phyloP scores from a whole-genome alignment of 345 rosid genomes.

The Eucalyptus leucophloia region DNA sequence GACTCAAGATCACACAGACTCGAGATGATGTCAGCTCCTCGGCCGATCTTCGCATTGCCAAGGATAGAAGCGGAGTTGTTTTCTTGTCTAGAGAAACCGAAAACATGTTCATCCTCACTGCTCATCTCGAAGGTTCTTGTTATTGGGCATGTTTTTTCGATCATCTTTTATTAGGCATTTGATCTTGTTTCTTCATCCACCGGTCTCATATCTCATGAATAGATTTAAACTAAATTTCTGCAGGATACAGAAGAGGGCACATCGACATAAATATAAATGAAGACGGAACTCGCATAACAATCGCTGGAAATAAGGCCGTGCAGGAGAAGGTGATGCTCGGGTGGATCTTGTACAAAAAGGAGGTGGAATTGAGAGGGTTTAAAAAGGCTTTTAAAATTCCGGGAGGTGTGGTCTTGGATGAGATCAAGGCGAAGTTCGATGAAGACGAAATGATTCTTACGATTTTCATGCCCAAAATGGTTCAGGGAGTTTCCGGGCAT shows the following conservation, averaged over 20 bases:
- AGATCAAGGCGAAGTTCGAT: conserved; percentile 53
- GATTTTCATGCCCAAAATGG: conserved; percentile 53
- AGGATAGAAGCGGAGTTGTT: conserved; percentile 38
- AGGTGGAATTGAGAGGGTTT: conserved; percentile 44
- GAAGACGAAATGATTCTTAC: conserved; percentile 39
- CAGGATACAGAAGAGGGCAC: conserved; percentile 58
- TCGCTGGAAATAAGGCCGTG: conserved; percentile 52
- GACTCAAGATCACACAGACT: conserved; percentile 56
- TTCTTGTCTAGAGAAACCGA: conserved; percentile 69
- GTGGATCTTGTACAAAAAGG: conserved; percentile 48
- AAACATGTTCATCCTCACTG: conserved; percentile 47
- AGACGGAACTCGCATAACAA: conserved; percentile 41
- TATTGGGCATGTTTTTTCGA: background rate
- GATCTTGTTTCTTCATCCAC: background rate
- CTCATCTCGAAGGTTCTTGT: conserved; percentile 54
- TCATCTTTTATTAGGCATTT: background rate
- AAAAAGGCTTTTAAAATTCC: conserved; percentile 53
- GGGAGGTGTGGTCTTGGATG: conserved; percentile 37
- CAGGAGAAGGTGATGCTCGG: conserved; percentile 58
- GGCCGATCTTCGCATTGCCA: conserved; percentile 30
- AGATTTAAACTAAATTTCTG: background rate
- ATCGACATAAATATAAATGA: conserved; percentile 54
- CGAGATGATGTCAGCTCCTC: conserved; percentile 50
- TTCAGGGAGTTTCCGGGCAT: conserved; percentile 37
- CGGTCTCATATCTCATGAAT: background rate